Evolutionary conservation across 2,329 filamentous ascomycete species (phyloP).

Genomic region (Cordyceps militaris): DNA sequence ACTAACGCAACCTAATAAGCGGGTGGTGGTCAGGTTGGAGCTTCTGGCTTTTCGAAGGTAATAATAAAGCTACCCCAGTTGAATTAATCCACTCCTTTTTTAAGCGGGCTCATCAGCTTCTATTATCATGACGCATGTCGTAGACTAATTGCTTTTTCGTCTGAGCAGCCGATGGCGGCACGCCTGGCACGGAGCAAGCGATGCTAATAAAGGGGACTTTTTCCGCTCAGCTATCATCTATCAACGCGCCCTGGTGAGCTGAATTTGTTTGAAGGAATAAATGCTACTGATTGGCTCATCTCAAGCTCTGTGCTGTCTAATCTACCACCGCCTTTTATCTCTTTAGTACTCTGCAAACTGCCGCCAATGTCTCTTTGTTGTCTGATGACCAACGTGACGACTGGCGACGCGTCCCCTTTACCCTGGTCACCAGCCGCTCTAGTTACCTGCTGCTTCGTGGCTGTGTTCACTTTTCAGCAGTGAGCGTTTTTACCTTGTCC

Average conservation of each 20-base stretch:
- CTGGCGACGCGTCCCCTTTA: not conserved
- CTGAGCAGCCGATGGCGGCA: not conserved
- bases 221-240: not conserved
- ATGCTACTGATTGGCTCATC: not conserved
- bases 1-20: not conserved
- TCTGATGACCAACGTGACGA: no score
- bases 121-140: not conserved
- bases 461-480: not conserved
- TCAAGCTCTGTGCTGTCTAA: not conserved
- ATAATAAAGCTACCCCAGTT: not conserved
- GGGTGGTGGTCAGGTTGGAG: conserved; percentile 1
- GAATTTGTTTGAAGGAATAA: no score
- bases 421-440: not conserved
- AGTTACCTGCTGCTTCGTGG: not conserved
- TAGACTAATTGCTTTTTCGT: not conserved
- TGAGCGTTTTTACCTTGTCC: not conserved
- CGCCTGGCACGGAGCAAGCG: not conserved
- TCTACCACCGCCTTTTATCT: not conserved
- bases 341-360: no score
- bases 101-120: not conserved
- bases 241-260: no score
- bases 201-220: not conserved
- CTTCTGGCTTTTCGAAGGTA: not conserved
- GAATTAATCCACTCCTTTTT: conserved; percentile 1
- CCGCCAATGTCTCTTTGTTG: no score